A percentile compares a stretch with the other conserved stretches of the same genome.
Conservation (phyloP, 2,329 filamentous ascomycete genomes). For the Paecilomyces sp. region DNA sequence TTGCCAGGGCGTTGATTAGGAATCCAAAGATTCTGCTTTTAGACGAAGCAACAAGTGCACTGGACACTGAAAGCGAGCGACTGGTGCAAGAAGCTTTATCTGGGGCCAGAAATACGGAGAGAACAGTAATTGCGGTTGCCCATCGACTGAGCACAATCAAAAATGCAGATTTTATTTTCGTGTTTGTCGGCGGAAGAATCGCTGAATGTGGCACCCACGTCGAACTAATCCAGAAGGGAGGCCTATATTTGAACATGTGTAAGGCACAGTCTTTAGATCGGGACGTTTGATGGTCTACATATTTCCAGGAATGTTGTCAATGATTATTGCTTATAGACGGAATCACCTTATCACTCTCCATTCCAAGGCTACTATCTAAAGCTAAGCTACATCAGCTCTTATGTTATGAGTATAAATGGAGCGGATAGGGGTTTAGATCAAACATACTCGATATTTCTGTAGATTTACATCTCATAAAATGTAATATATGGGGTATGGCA, state of each 20-base stretch:
- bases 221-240: slow-evolving; percentile 56
- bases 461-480: too few species aligned
- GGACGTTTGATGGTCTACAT: too few species aligned
- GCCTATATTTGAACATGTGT: slow-evolving; percentile 72
- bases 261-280: slow-evolving; percentile 51
- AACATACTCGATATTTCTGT: too few species aligned
- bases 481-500: too few species aligned
- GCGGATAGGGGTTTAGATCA: too few species aligned
- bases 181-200: slow-evolving; percentile 69
- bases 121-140: slow-evolving; percentile 83
- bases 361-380: too few species aligned
- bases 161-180: slow-evolving; percentile 81
- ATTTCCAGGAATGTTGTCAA: too few species aligned
- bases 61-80: slow-evolving; percentile 80
- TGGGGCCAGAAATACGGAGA: slow-evolving; percentile 60
- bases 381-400: too few species aligned
- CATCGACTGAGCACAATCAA: slow-evolving; percentile 82
- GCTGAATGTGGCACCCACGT: slow-evolving; percentile 77
- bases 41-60: slow-evolving; percentile 79
- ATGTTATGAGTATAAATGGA: too few species aligned
- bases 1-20: slow-evolving; percentile 28
- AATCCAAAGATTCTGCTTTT: slow-evolving; percentile 48
- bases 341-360: too few species aligned
- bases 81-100: slow-evolving; percentile 81
- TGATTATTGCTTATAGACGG: too few species aligned